Conservation (phyloP, 352 stramenopile genomes). For the Globisporangium iwayamae region DNA sequence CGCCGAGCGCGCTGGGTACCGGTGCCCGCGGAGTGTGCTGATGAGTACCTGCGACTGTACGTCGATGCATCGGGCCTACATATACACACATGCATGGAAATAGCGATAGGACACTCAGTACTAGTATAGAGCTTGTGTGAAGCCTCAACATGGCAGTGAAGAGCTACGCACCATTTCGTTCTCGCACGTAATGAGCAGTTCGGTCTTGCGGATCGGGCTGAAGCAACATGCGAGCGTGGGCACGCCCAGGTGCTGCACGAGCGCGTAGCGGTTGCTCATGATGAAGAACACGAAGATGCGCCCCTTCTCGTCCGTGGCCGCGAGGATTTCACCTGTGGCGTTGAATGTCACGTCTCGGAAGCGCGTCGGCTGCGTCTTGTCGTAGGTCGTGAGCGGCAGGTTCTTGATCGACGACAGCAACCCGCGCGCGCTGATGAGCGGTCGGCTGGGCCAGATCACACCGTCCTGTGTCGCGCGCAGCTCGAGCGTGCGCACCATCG, state of each 20-base stretch:
- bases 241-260: conserved; percentile 66
- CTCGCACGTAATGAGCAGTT: conserved; percentile 82
- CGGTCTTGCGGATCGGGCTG: conserved; percentile 55
- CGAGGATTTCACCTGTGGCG: conserved; percentile 53
- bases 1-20: conserved; percentile 41
- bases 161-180: conserved; percentile 57
- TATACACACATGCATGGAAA: conserved; percentile 1
- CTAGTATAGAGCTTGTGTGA: neutral
- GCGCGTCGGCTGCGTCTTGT: conserved; percentile 32
- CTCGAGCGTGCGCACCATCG: conserved; percentile 66
- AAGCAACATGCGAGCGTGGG: conserved; percentile 66
- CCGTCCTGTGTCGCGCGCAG: conserved; percentile 64
- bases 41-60: conserved; percentile 70
- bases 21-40: conserved; percentile 72
- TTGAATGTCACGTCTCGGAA: conserved; percentile 77
- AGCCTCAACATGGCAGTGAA: neutral
- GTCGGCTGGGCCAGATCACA: conserved; percentile 70
- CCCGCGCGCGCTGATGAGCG: conserved; percentile 62
- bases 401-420: conserved; percentile 71
- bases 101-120: neutral
- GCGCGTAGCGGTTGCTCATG: conserved; percentile 63
- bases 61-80: conserved; percentile 64
- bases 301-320: conserved; percentile 70
- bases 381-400: conserved; percentile 55
- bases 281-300: conserved; percentile 82